A percentile compares a stretch with the other conserved stretches of the same genome.
phyloP scores from a whole-genome alignment of 768 basidiomycete species.

The Xanthoconium stramineum region DNA sequence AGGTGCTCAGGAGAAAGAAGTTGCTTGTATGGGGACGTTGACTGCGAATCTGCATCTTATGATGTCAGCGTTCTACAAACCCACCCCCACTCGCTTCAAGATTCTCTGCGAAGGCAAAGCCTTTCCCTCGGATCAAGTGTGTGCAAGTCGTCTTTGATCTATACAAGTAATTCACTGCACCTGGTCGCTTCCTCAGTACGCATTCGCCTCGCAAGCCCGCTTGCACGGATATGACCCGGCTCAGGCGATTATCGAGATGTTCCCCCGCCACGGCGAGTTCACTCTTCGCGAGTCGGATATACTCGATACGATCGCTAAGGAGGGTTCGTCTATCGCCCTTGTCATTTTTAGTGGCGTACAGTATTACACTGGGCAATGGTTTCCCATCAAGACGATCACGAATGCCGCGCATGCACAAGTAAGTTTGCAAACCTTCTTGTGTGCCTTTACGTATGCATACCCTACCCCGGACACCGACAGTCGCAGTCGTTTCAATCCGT shows the following conservation, averaged over 20 bases:
- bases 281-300: constrained; percentile 88
- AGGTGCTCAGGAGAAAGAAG: constrained; percentile 88
- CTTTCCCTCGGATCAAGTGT: constrained; percentile 95
- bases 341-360: constrained; percentile 94
- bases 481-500: constrained; percentile 1
- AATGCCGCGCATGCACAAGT: constrained; percentile 82
- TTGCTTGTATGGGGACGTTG: constrained; percentile 92
- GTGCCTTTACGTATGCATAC: constrained; percentile 27
- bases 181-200: constrained; percentile 60
- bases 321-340: constrained; percentile 79
- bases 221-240: constrained; percentile 76
- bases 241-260: constrained; percentile 72
- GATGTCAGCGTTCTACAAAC: constrained; percentile 93
- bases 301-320: constrained; percentile 62
- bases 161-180: constrained; percentile 13
- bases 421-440: constrained; percentile 23
- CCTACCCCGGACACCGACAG: constrained; percentile 6
- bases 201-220: constrained; percentile 87
- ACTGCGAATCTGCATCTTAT: constrained; percentile 95
- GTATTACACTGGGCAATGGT: constrained; percentile 96
- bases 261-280: constrained; percentile 81
- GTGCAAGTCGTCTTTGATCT: constrained; percentile 21
- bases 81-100: constrained; percentile 80
- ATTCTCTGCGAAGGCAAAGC: constrained; percentile 92
- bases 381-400: constrained; percentile 84